Evolutionary conservation across 176 grass and related monocot species (phyloP).

Genomic region (Carex scoparia): DNA sequence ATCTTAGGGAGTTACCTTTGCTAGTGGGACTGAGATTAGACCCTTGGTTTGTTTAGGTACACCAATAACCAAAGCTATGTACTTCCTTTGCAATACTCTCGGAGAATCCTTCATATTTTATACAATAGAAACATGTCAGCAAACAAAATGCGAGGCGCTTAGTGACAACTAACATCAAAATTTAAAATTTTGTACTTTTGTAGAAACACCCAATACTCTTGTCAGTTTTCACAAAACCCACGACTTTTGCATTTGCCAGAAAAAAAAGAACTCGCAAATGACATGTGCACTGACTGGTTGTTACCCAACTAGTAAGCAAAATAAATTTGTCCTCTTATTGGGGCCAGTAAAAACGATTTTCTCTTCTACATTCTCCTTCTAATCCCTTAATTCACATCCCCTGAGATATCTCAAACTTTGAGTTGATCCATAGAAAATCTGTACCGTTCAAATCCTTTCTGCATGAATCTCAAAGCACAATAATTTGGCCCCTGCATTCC

Average conservation of each 20-base stretch:
- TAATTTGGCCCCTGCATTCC: too few species aligned
- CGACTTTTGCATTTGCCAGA: not conserved
- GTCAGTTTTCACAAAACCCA: not conserved
- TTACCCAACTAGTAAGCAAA: not conserved
- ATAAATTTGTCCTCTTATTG: not conserved
- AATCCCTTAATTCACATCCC: too few species aligned
- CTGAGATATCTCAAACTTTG: too few species aligned
- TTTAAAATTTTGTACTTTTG: not conserved
- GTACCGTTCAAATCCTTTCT: too few species aligned
- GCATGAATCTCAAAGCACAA: too few species aligned
- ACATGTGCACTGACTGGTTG: not conserved
- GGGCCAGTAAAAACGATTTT: not conserved
- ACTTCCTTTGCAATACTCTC: constrained; percentile 87
- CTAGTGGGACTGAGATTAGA: constrained; percentile 67
- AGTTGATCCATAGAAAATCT: too few species aligned
- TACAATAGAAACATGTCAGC: constrained; percentile 3
- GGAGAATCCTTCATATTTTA: constrained; percentile 35
- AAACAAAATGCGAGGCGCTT: not conserved
- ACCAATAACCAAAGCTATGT: constrained; percentile 85
- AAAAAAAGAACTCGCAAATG: not conserved
- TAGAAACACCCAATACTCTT: not conserved
- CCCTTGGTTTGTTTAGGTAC: constrained; percentile 60
- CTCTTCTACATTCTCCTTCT: not conserved
- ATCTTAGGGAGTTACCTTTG: constrained; percentile 49
- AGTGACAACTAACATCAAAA: not conserved